Percentiles rank a stretch among this genome's conserved stretches.
These are phyloP conservation scores for Hevea brasiliensis DNA, from an alignment of 345 rosid genomes.

Conservation along the genomic window DNA sequence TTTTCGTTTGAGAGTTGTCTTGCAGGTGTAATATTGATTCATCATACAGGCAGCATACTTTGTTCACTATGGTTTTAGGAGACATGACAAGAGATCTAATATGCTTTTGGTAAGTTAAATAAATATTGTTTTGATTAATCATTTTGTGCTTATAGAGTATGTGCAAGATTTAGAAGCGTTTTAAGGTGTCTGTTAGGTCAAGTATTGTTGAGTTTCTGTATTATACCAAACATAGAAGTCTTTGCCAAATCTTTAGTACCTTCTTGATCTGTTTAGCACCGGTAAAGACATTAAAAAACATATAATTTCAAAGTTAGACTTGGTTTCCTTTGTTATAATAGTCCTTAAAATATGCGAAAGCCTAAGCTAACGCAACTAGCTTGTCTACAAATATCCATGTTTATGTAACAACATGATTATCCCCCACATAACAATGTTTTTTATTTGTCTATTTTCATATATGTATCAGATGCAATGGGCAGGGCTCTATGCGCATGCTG, in stretches of 20 bases:
- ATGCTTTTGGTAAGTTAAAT: conserved; percentile 78
- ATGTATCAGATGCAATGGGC: not conserved
- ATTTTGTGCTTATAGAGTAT: not conserved
- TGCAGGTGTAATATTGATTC: conserved; percentile 23
- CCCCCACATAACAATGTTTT: not conserved
- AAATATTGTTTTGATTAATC: not conserved
- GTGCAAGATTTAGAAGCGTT: not conserved
- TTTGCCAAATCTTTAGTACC: not conserved
- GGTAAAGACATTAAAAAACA: not conserved
- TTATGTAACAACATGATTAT: not conserved
- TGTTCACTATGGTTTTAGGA: conserved; percentile 59
- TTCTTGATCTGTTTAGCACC: not conserved
- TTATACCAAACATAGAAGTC: not conserved
- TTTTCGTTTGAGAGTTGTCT: not conserved
- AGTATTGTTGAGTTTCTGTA: not conserved
- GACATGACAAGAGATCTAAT: conserved; percentile 89
- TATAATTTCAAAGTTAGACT: not conserved
- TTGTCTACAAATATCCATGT: not conserved
- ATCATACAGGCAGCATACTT: conserved; percentile 78
- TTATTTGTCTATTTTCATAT: not conserved
- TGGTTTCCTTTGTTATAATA: not conserved
- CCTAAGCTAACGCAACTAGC: not conserved
- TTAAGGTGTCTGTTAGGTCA: not conserved
- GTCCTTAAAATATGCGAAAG: not conserved
- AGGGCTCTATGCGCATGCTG: not conserved